These are phyloP conservation scores for Boletus speciosus DNA, from an alignment of 768 basidiomycete species.

Conservation along the genomic window DNA sequence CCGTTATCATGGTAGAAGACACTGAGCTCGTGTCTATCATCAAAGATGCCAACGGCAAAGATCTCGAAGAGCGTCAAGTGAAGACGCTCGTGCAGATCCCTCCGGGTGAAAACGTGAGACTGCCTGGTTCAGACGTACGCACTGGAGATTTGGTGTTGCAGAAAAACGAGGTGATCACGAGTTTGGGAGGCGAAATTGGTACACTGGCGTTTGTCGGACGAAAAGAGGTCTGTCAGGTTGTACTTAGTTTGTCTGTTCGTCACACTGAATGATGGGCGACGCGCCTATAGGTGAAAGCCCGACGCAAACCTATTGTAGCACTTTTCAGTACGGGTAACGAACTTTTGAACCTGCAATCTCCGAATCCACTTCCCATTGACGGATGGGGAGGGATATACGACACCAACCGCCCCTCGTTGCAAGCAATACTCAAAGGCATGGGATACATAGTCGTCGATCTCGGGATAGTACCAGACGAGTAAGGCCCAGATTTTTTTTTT, in stretches of 20 bases:
- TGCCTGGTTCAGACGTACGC: conserved; percentile 69
- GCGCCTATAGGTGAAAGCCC: conserved; percentile 56
- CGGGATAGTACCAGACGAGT: conserved; percentile 78
- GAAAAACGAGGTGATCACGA: conserved; percentile 56
- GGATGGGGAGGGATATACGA: conserved; percentile 78
- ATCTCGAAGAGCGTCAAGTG: conserved; percentile 69
- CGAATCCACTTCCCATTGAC: conserved; percentile 28
- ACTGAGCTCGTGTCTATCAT: conserved; percentile 65
- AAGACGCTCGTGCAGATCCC: conserved; percentile 62
- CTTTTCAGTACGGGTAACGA: conserved; percentile 88
- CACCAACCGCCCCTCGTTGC: conserved; percentile 80
- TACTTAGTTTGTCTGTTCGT: background rate
- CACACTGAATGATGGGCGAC: background rate
- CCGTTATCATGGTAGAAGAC: conserved; percentile 93
- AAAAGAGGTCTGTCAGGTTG: conserved; percentile 48
- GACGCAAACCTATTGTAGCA: conserved; percentile 71
- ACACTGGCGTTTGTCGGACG: conserved; percentile 77
- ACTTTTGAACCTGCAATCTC: conserved; percentile 57
- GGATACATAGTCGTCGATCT: conserved; percentile 79
- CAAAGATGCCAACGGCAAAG: conserved; percentile 35
- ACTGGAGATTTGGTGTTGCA: conserved; percentile 65
- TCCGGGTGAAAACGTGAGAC: conserved; percentile 67
- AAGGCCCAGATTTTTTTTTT: conserved; percentile 18
- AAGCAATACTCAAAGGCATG: conserved; percentile 63
- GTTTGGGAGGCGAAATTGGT: conserved; percentile 79